Conservation (phyloP, 345 rosid genomes). For the Geranium brycei region DNA sequence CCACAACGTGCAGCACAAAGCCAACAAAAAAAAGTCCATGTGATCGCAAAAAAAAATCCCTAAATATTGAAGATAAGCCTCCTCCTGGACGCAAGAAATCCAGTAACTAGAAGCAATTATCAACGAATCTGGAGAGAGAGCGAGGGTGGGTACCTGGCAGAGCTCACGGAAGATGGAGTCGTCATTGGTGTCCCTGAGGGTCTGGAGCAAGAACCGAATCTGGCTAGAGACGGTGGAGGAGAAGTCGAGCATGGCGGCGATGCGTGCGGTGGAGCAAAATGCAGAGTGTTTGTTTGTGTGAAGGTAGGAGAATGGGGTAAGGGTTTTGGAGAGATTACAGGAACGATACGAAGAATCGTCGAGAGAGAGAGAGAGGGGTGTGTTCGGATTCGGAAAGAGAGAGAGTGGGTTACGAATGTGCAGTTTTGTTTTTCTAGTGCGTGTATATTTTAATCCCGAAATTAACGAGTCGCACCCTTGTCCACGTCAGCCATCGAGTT, state of each 20-base stretch:
- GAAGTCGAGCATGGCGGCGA: slow-evolving; percentile 34
- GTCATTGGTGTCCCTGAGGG: slow-evolving; percentile 42
- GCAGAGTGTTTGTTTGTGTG: slow-evolving; percentile 1
- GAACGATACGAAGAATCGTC: slow-evolving; percentile 7
- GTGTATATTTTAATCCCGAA: neutral
- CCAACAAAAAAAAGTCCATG: neutral
- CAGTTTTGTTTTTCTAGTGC: neutral
- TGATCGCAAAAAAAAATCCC: neutral
- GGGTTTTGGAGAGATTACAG: slow-evolving; percentile 10
- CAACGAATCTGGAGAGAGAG: neutral
- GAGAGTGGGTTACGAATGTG: neutral
- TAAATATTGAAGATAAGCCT: neutral
- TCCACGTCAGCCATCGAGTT: too few relatives aligned
- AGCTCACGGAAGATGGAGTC: slow-evolving; percentile 51
- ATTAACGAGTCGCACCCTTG: too few relatives aligned
- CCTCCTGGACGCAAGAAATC: neutral
- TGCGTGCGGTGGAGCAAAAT: neutral
- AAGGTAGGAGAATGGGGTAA: neutral
- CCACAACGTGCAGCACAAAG: neutral
- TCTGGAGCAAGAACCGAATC: slow-evolving; percentile 57
- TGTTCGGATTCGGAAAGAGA: neutral
- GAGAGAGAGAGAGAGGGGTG: slow-evolving; percentile 5
- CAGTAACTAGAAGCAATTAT: neutral
- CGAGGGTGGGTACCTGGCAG: slow-evolving; percentile 32
- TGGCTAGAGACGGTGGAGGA: slow-evolving; percentile 42